Evolutionary conservation across 495 filamentous ascomycete species (phyloP), one percentile per base, ranked within the genome.

Genomic region (Penicillium simplicissimum): DNA sequence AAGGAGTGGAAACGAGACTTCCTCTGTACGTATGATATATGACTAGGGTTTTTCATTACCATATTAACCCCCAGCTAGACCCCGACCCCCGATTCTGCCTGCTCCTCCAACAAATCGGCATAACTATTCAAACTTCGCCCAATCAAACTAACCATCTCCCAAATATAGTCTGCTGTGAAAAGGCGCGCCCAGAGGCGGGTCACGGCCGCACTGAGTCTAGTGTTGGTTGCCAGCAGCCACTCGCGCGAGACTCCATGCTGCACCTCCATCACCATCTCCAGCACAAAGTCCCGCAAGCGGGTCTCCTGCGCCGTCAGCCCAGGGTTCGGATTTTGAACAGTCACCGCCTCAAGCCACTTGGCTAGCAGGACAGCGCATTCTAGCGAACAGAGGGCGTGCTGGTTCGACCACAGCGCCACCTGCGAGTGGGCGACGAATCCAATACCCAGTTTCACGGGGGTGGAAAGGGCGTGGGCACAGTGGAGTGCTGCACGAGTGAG

Each of bases 391-490:
- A 91, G 67, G 2, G 85, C 85, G 63, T 91, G 86, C 61, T 91
- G 88, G 63, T 89, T 87, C 28, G 86, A 88, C 88, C 88, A 91
- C 51, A 87, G 82, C 7, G 84, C 79, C 3, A 85, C 87, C 62
- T 90, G 88, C 1, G 85, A 88, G 62, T 84, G 84, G 8, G 88
- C 87, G 11, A 91, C 87, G 60, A 87, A 88, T 35, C 84, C 85
- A 34, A 90, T 86, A 0, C 88, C 88, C 25, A 86, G 73, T 64
- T 88, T 89, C 51, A 91, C 84, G 0, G 89, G 81, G 49, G 87
- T 86, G 38, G 84, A 85, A 49, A 91, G 73, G 0, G 88, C 86
- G 57, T 90, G 87, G n/a, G 87, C 84, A 23, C 87, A 87, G 60
- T 90, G 87, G 1, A 88, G 76, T 2, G 88, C 83, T 0, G 86